Conservation (phyloP, 148 eudicot species). For the Vaccinium darrowii region DNA sequence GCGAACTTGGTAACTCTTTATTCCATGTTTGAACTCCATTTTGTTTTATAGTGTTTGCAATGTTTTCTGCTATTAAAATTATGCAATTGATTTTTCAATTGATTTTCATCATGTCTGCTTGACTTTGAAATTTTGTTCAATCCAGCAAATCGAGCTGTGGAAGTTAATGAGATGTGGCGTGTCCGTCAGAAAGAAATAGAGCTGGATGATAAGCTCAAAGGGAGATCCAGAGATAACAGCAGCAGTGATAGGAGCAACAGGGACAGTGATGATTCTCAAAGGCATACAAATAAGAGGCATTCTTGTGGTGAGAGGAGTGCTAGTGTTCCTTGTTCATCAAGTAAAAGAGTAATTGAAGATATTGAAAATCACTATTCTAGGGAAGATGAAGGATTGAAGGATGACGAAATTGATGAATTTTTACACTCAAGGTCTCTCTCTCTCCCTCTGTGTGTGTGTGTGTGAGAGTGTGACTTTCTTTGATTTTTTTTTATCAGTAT, state of each 20-base stretch:
- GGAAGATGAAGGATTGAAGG: conserved; percentile 63
- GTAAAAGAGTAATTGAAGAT: conserved; percentile 42
- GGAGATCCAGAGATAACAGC: conserved; percentile 33
- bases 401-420: conserved; percentile 79
- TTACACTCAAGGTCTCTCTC: conserved; percentile 62
- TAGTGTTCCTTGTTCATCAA: conserved; percentile 41
- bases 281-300: conserved; percentile 36
- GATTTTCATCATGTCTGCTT: neutral
- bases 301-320: conserved; percentile 23
- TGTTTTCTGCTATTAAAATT: neutral
- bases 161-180: conserved; percentile 96
- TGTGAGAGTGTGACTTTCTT: neutral
- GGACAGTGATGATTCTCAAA: conserved; percentile 27
- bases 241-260: conserved; percentile 30
- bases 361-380: conserved; percentile 27
- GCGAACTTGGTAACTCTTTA: neutral
- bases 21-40: neutral
- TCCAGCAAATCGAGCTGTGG: conserved; percentile 85
- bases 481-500: neutral
- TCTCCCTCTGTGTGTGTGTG: neutral
- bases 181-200: conserved; percentile 76
- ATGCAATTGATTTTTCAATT: neutral
- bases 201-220: conserved; percentile 56
- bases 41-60: neutral
- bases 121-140: conserved; percentile 13